Evolutionary conservation across 768 basidiomycete species (phyloP).

Genomic region (Gymnopilus junonius): DNA sequence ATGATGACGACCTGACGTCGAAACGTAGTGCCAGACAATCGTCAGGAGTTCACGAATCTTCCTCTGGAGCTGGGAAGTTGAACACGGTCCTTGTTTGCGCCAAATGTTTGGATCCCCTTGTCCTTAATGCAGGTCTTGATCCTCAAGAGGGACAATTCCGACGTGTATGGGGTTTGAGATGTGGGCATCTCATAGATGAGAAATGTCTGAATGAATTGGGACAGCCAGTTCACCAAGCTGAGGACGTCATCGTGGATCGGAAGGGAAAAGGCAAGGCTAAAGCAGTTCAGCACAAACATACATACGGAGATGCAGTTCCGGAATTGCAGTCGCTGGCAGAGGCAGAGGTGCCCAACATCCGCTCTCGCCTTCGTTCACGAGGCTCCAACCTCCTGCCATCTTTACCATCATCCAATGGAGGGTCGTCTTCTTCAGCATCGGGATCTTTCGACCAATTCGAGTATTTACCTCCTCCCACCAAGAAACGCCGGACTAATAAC

Average conservation of each 20-base stretch:
- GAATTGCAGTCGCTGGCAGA: slow-evolving; percentile 12
- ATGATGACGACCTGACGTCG: slow-evolving; percentile 27
- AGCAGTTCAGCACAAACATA: slow-evolving; percentile 14
- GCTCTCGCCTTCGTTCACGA: slow-evolving; percentile 62
- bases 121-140: slow-evolving; percentile 54
- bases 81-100: slow-evolving; percentile 66
- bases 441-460: neutral
- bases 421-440: slow-evolving; percentile 8
- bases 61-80: slow-evolving; percentile 23
- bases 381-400: slow-evolving; percentile 14
- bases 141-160: slow-evolving; percentile 47
- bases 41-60: slow-evolving; percentile 2
- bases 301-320: slow-evolving; percentile 16
- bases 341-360: slow-evolving; percentile 43
- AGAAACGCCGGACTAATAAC: slow-evolving; percentile 25
- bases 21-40: slow-evolving; percentile 5
- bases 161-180: slow-evolving; percentile 73
- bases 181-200: slow-evolving; percentile 81
- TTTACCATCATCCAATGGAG: slow-evolving; percentile 4
- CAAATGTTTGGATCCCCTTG: slow-evolving; percentile 64
- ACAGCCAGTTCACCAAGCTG: slow-evolving; percentile 36
- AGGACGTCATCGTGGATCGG: slow-evolving; percentile 24
- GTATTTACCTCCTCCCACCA: slow-evolving; percentile 20
- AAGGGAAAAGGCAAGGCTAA: slow-evolving; percentile 53
- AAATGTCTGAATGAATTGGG: slow-evolving; percentile 70